Evolutionary conservation across 495 filamentous ascomycete species (phyloP).

Genomic region (Podospora fimiseda): DNA sequence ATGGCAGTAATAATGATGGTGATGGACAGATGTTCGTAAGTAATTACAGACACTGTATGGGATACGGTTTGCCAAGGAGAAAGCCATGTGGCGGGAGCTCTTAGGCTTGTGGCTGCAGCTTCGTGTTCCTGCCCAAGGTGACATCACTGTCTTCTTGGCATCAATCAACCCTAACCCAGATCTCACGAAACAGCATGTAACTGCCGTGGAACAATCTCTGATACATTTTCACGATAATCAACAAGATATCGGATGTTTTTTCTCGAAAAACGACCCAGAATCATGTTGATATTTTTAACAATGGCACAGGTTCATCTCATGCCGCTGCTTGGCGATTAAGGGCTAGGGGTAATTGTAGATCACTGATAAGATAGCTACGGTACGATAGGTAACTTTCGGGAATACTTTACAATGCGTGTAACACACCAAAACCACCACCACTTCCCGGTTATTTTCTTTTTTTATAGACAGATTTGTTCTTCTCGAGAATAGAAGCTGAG

Average conservation of each 20-base stretch:
- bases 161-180: conserved; percentile 17
- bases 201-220: not conserved
- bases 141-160: not conserved
- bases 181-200: not conserved
- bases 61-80: conserved; percentile 2
- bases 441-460: not conserved
- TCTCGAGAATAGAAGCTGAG: conserved; percentile 3
- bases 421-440: conserved; percentile 1
- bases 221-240: not conserved
- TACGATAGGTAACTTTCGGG: not conserved
- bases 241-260: not conserved
- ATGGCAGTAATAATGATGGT: not conserved
- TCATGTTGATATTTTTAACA: too few species aligned
- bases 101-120: conserved; percentile 1
- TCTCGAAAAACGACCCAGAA: not conserved
- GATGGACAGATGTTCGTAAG: conserved; percentile 1
- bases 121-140: not conserved
- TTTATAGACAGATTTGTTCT: not conserved
- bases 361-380: not conserved
- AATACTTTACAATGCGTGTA: not conserved
- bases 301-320: not conserved
- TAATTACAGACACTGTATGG: conserved; percentile 1
- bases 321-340: not conserved
- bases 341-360: conserved; percentile 2
- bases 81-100: conserved; percentile 18